Conservation (phyloP, 805 yeast species). For the Saccharomycopsis amapae region DNA sequence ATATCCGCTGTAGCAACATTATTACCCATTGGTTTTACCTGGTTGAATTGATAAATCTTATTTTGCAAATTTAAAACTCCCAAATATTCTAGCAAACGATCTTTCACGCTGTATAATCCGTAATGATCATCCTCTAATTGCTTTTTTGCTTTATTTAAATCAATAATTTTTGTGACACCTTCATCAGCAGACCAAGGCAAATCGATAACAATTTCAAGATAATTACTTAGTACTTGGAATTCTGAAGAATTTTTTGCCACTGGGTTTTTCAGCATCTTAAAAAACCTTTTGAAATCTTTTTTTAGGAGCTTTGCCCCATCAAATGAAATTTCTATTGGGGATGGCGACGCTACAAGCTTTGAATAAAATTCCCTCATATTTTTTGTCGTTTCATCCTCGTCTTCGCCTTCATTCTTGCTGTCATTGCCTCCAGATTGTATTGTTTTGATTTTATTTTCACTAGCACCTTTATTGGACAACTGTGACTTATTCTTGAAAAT, state of each 20-base stretch:
- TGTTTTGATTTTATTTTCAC: neutral
- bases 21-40: neutral
- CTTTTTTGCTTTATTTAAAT: constrained; percentile 45
- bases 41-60: constrained; percentile 21
- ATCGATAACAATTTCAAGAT: constrained; percentile 58
- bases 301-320: constrained; percentile 36
- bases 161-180: constrained; percentile 26
- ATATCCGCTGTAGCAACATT: no score
- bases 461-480: neutral
- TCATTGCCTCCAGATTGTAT: neutral
- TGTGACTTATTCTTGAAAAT: constrained; percentile 35
- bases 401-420: constrained; percentile 29
- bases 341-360: constrained; percentile 20
- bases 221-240: constrained; percentile 55
- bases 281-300: constrained; percentile 50
- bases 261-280: constrained; percentile 32
- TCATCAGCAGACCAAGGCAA: constrained; percentile 55
- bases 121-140: constrained; percentile 70
- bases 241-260: constrained; percentile 49
- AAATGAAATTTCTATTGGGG: constrained; percentile 29
- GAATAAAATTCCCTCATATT: constrained; percentile 27
- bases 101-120: constrained; percentile 68
- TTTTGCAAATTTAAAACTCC: constrained; percentile 60
- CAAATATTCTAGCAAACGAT: constrained; percentile 67
- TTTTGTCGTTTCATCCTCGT: constrained; percentile 37